Conservation (phyloP, 2,329 filamentous ascomycete species). For the Trichoderma citrinoviride region DNA sequence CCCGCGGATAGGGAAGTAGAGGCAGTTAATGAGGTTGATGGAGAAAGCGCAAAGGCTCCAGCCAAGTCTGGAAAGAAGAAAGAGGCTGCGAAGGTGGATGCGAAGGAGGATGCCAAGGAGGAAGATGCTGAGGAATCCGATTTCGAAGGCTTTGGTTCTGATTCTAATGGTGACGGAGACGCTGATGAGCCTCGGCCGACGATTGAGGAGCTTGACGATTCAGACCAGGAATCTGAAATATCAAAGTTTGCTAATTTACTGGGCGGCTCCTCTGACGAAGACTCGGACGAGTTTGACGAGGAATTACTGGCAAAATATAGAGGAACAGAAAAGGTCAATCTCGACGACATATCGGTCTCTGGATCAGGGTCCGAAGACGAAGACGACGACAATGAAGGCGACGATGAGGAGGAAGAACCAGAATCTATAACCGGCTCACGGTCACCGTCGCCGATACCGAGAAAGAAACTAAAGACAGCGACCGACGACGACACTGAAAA, state of each 20-base stretch:
- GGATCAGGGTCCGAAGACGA: constrained; percentile 33
- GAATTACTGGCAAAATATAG: constrained; percentile 33
- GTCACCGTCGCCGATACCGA: constrained; percentile 35
- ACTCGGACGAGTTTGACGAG: constrained; percentile 41
- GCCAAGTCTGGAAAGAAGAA: constrained; percentile 24
- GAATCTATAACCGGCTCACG: constrained; percentile 27
- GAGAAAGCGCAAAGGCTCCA: neutral
- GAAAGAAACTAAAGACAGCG: constrained; percentile 36
- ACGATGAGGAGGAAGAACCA: constrained; percentile 29
- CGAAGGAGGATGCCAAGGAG: constrained; percentile 27
- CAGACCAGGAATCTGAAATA: constrained; percentile 35
- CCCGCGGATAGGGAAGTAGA: constrained; percentile 25
- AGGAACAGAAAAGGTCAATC: constrained; percentile 37
- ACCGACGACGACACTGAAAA: constrained; percentile 24
- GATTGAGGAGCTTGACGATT: constrained; percentile 29
- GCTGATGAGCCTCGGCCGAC: constrained; percentile 29
- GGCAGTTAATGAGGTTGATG: neutral
- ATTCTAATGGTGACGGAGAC: constrained; percentile 1
- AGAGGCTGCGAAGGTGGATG: constrained; percentile 28
- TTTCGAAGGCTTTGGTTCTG: constrained; percentile 39
- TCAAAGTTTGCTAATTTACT: constrained; percentile 48
- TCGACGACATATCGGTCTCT: constrained; percentile 42
- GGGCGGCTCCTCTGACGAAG: constrained; percentile 45
- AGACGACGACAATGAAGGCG: constrained; percentile 29
- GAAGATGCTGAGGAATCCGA: constrained; percentile 38